Evolutionary conservation across 2,329 filamentous ascomycete species (phyloP).

Genomic region (Blastomyces emzantsi): DNA sequence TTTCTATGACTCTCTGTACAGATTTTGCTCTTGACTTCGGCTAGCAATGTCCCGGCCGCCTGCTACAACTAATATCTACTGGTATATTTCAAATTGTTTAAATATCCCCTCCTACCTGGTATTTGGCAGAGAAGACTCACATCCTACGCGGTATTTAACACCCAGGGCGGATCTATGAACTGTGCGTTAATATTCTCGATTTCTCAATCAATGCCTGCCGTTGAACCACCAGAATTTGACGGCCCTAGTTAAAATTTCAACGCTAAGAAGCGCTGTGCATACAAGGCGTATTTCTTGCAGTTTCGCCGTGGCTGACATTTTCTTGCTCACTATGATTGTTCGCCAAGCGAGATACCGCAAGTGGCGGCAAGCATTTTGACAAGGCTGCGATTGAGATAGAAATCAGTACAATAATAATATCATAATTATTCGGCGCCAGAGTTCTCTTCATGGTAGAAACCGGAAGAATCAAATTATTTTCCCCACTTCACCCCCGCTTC

Average conservation of each 20-base stretch:
- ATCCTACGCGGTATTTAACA: neutral
- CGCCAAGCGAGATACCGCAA: neutral
- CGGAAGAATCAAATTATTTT: neutral
- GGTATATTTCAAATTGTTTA: neutral
- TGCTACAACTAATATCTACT: neutral
- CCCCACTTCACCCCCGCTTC: neutral
- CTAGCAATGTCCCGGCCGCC: no score
- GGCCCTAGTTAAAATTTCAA: neutral
- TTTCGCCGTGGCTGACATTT: neutral
- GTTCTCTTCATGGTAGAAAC: neutral
- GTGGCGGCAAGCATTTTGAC: neutral
- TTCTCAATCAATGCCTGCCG: neutral
- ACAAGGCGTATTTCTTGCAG: neutral
- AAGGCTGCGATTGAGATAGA: neutral
- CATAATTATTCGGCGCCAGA: neutral
- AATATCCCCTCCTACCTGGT: neutral
- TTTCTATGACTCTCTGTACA: no score
- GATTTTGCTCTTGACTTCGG: no score
- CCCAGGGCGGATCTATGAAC: neutral
- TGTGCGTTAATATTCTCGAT: neutral
- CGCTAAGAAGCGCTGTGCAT: slow-evolving; percentile 7
- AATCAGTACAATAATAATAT: neutral
- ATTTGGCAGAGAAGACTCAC: neutral
- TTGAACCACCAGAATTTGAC: neutral
- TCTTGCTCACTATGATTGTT: neutral